phyloP scores from a whole-genome alignment of 164 flowering plant species.

The Aristolochia contorta region DNA sequence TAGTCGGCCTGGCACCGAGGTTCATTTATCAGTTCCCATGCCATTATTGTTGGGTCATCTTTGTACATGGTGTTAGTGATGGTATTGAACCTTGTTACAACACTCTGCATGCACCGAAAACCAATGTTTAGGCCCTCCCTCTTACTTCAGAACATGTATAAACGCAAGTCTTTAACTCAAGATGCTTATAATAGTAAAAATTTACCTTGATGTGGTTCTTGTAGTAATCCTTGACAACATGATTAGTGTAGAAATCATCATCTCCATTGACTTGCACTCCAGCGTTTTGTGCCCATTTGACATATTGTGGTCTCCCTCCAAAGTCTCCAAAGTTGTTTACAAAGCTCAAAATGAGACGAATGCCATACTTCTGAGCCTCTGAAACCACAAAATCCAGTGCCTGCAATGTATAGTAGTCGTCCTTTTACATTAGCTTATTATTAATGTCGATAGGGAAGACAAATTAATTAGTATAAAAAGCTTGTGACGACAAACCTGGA shows the following conservation, averaged over 20 bases:
- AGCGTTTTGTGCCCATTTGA: conserved; percentile 21
- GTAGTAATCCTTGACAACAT: conserved; percentile 15
- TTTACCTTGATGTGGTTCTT: conserved; percentile 23
- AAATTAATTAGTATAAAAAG: neutral
- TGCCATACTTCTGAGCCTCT: conserved; percentile 18
- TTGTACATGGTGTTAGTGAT: conserved; percentile 14
- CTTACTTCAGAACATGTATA: neutral
- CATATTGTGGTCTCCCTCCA: conserved; percentile 27
- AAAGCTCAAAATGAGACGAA: conserved; percentile 23
- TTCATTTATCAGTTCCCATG: conserved; percentile 35
- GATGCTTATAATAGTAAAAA: neutral
- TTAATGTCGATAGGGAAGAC: too few relatives aligned
- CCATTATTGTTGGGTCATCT: conserved; percentile 28
- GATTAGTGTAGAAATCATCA: conserved; percentile 17
- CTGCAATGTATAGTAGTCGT: neutral
- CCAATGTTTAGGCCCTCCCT: neutral
- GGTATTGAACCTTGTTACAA: conserved; percentile 24
- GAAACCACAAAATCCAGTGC: conserved; percentile 25
- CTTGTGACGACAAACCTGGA: conserved; percentile 9
- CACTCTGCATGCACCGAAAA: conserved; percentile 22
- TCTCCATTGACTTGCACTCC: conserved; percentile 13
- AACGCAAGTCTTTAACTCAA: neutral
- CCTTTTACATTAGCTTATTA: neutral
- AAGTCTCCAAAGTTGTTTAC: conserved; percentile 22
- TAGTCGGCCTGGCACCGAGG: conserved; percentile 25